phyloP scores from a whole-genome alignment of 495 filamentous ascomycete genomes.

The Umbilicaria muhlenbergii region DNA sequence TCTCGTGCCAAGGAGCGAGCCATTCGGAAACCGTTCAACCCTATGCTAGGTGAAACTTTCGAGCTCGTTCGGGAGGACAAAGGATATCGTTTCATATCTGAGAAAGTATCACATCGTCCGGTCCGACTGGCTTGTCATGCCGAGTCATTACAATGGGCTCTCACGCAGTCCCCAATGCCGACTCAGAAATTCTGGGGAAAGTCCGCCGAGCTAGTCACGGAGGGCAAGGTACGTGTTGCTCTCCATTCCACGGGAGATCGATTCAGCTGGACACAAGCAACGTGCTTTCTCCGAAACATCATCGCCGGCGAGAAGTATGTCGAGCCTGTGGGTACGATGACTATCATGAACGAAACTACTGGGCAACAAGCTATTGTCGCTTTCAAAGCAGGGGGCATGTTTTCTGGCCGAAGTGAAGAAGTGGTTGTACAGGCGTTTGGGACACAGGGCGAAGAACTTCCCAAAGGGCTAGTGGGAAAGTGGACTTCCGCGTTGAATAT shows the following conservation, averaged over 20 bases:
- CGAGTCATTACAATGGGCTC: constrained; percentile 67
- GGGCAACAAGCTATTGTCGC: constrained; percentile 66
- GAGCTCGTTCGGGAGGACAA: constrained; percentile 82
- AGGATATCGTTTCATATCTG: constrained; percentile 77
- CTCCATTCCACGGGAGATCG: constrained; percentile 57
- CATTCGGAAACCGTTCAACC: constrained; percentile 95
- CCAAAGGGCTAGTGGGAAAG: constrained; percentile 55
- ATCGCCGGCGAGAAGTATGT: constrained; percentile 98
- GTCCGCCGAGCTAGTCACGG: constrained; percentile 79
- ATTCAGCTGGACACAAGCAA: constrained; percentile 73
- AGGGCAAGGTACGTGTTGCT: constrained; percentile 63
- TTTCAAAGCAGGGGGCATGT: constrained; percentile 91
- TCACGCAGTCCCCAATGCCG: constrained; percentile 72
- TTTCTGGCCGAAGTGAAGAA: constrained; percentile 85
- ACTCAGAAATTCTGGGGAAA: constrained; percentile 99
- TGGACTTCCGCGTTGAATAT: constrained; percentile 64
- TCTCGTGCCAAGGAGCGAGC: constrained; percentile 73
- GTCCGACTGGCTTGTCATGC: constrained; percentile 88
- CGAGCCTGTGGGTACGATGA: constrained; percentile 81
- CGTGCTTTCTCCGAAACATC: constrained; percentile 84
- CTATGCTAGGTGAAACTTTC: constrained; percentile 90
- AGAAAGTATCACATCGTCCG: constrained; percentile 86
- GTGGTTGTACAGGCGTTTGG: constrained; percentile 59
- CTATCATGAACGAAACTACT: constrained; percentile 62
- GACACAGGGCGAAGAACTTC: constrained; percentile 39